Base-by-base conservation (phyloP, 2,329 filamentous ascomycete species). In the Neofusicoccum sp. region DNA sequence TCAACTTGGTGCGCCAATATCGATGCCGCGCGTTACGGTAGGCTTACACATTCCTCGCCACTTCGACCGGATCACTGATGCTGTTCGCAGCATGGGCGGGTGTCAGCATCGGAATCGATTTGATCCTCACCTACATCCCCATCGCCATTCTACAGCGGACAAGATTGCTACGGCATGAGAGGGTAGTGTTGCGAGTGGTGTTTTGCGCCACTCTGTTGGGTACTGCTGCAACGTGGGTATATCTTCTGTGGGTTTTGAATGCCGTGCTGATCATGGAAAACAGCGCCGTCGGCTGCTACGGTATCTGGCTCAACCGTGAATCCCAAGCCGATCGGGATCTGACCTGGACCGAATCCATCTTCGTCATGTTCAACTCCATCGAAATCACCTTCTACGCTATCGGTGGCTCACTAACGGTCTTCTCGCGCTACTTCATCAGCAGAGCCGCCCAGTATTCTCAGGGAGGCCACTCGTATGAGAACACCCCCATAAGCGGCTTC, bases 361-460 rank as follows among this genome's bases (percentile, higher is more conserved):
- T 45, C 43, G 43, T 61, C 49, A 61, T 61, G 43, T 61, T 48
- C 59, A 61, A 61, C 59, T 40, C 43, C 11, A 49, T 61, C 26
- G 59, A 61, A 41, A 61, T 61, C 33, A 45, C 41, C 40, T 34
- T 61, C 24, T 61, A 61, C 41, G 57, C 59, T 7, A 41, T 61
- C 41, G 59, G 59, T 41, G 59, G 49, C 31, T 61, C 59, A 3
- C 34, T 61, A 24, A 56, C 51, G 9, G 51, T 57, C 16, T 53
- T 61, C 28, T 61, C 59, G 28, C 59, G 59, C 8, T 61, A 56
- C 34, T 61, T 61, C 49, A 61, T 61, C 49, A 61, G 51, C 24
- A 47, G 51, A 43, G 49, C 34, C 14, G 41, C 49, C 16, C 20
- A 20, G 28, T 56, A 56, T 41, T 56, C 41, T 9, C 28, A 33